phyloP scores from a whole-genome alignment of 805 yeast species.

The Ogataea pignaliae region DNA sequence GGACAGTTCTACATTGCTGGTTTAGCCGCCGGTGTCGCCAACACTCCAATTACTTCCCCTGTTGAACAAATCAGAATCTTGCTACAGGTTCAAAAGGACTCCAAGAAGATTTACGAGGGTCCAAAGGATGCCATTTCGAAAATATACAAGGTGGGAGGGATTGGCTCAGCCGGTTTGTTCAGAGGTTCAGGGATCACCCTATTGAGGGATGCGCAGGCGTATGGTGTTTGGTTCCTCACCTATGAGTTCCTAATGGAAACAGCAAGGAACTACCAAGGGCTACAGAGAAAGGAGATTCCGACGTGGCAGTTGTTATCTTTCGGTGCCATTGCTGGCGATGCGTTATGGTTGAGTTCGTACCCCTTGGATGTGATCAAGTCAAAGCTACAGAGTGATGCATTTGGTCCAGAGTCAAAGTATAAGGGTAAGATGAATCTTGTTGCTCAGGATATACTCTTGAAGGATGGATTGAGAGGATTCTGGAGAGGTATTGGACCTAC shows the following conservation, averaged over 20 bases:
- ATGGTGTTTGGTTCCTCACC: constrained; percentile 70
- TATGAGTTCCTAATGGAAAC: constrained; percentile 52
- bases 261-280: constrained; percentile 31
- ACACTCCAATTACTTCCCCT: constrained; percentile 58
- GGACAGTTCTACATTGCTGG: constrained; percentile 60
- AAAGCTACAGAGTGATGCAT: constrained; percentile 49
- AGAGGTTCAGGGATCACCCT: constrained; percentile 54
- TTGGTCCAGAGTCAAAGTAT: constrained; percentile 41
- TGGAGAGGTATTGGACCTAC: constrained; percentile 64
- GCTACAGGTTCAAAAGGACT: constrained; percentile 49
- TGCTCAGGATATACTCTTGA: constrained; percentile 34
- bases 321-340: constrained; percentile 68
- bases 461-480: constrained; percentile 47
- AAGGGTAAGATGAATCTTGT: constrained; percentile 36
- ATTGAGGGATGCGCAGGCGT: constrained; percentile 62
- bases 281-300: constrained; percentile 43
- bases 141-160: constrained; percentile 41
- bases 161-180: constrained; percentile 38
- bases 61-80: constrained; percentile 64
- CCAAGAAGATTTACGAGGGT: constrained; percentile 32
- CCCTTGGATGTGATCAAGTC: constrained; percentile 52
- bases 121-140: constrained; percentile 40
- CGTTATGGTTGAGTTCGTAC: constrained; percentile 55
- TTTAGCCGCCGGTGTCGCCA: constrained; percentile 63
- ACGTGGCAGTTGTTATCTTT: constrained; percentile 51